A percentile compares a stretch with the other conserved stretches of the same genome.
Evolutionary conservation across 495 filamentous ascomycete species (phyloP).

Genomic region (Lasiosphaeriaceae sp.): DNA sequence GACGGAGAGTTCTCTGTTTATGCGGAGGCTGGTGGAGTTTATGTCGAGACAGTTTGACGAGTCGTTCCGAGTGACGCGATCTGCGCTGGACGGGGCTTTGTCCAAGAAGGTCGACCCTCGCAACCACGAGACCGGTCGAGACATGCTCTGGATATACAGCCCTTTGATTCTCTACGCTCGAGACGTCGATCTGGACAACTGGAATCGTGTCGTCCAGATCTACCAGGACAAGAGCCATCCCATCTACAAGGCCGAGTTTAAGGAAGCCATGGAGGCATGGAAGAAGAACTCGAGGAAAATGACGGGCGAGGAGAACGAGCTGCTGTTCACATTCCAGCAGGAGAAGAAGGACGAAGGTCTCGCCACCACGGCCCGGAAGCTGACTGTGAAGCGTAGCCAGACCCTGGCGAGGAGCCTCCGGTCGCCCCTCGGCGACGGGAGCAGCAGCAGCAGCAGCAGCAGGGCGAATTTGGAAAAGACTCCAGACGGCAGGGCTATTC

Average conservation of each 20-base stretch:
- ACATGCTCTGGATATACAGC: constrained; percentile 74
- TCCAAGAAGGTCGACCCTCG: constrained; percentile 51
- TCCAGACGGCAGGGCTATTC: constrained; percentile 61
- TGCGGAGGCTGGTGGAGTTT: constrained; percentile 73
- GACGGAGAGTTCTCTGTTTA: constrained; percentile 63
- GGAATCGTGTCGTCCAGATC: constrained; percentile 70
- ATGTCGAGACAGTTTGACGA: constrained; percentile 77
- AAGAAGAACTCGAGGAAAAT: constrained; percentile 74
- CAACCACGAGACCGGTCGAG: constrained; percentile 50
- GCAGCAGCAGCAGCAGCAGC: constrained; percentile 51
- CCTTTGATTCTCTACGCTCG: constrained; percentile 80
- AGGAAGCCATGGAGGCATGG: constrained; percentile 75
- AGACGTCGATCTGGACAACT: constrained; percentile 75
- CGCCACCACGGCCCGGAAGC: constrained; percentile 75
- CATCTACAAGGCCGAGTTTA: constrained; percentile 78
- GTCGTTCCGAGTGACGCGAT: constrained; percentile 60
- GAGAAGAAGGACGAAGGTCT: constrained; percentile 75
- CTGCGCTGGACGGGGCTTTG: constrained; percentile 49
- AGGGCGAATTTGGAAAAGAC: constrained; percentile 57
- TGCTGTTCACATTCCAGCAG: constrained; percentile 82
- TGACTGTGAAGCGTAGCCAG: constrained; percentile 85
- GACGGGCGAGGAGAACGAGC: constrained; percentile 79
- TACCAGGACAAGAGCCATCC: constrained; percentile 73
- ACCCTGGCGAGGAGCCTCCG: constrained; percentile 76
- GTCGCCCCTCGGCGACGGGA: constrained; percentile 60